phyloP scores from a whole-genome alignment of 2,329 filamentous ascomycete genomes.

The Colletotrichum ledebouriae region DNA sequence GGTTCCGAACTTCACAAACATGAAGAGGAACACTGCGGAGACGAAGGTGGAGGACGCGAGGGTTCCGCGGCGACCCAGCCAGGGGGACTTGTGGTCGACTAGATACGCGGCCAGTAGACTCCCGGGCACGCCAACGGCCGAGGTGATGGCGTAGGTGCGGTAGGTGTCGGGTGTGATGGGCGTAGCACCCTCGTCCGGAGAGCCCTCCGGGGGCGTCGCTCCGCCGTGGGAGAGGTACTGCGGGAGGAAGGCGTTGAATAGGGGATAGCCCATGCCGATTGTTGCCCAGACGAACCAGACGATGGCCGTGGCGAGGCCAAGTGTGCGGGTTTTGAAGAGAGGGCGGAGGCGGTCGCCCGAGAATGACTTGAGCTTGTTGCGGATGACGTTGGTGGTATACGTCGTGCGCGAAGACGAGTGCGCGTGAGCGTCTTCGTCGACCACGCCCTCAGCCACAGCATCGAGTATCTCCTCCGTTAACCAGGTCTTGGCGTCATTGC shows the following conservation, averaged over 20 bases:
- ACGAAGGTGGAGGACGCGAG: slow-evolving; percentile 77
- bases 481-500: slow-evolving; percentile 79
- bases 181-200: slow-evolving; percentile 46
- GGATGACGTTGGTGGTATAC: slow-evolving; percentile 59
- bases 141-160: slow-evolving; percentile 86
- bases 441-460: slow-evolving; percentile 60
- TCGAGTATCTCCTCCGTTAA: slow-evolving; percentile 79
- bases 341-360: slow-evolving; percentile 76
- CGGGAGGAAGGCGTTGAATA: slow-evolving; percentile 93
- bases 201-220: slow-evolving; percentile 51
- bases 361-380: slow-evolving; percentile 73
- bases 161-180: slow-evolving; percentile 69
- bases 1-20: slow-evolving; percentile 72
- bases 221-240: slow-evolving; percentile 79
- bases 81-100: slow-evolving; percentile 73
- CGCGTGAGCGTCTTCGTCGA: slow-evolving; percentile 11
- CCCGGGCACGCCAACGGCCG: slow-evolving; percentile 81
- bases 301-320: slow-evolving; percentile 64
- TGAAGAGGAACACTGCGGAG: slow-evolving; percentile 77
- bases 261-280: slow-evolving; percentile 88
- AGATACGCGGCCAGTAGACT: slow-evolving; percentile 80
- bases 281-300: slow-evolving; percentile 86
- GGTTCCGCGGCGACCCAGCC: slow-evolving; percentile 78
- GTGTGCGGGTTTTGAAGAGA: slow-evolving; percentile 69
- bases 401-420: slow-evolving; percentile 15